Evolutionary conservation across 371 early-diverging fungal genomes (phyloP).

Genomic region (Rhizopus arrhizus): DNA sequence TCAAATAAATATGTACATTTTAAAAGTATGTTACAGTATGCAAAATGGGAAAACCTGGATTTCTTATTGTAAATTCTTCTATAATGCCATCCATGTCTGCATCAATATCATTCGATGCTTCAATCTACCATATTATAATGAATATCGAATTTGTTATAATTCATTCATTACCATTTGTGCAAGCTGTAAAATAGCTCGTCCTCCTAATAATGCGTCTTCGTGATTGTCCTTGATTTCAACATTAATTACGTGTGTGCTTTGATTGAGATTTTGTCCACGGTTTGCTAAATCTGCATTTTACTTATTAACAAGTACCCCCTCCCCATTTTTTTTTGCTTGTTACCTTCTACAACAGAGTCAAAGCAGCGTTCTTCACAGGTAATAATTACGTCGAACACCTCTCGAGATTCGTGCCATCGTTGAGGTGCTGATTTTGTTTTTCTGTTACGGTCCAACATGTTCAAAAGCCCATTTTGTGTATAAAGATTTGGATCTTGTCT

Average conservation of each 20-base stretch:
- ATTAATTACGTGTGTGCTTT: constrained; percentile 92
- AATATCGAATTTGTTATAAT: not conserved
- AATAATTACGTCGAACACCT: constrained; percentile 90
- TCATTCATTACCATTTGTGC: constrained; percentile 57
- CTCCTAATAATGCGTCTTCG: constrained; percentile 87
- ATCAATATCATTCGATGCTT: constrained; percentile 72
- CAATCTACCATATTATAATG: constrained; percentile 53
- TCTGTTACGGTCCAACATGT: constrained; percentile 92
- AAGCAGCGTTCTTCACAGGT: constrained; percentile 97
- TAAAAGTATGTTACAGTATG: constrained; percentile 69
- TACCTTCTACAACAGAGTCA: constrained; percentile 92
- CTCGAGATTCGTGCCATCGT: constrained; percentile 74
- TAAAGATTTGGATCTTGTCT: constrained; percentile 75
- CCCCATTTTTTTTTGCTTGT: not conserved
- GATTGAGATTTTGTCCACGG: constrained; percentile 66
- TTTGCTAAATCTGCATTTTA: constrained; percentile 63
- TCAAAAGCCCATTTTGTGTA: constrained; percentile 84
- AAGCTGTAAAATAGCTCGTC: constrained; percentile 78
- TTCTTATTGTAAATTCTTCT: constrained; percentile 68
- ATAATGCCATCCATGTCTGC: constrained; percentile 82
- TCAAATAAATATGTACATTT: not conserved
- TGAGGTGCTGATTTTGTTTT: constrained; percentile 91
- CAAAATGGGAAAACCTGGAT: constrained; percentile 57
- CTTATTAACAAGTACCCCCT: not conserved
- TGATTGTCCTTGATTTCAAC: constrained; percentile 95